Evolutionary conservation across 129 eudicot species (phyloP).

Genomic region (Erigeron canadensis): DNA sequence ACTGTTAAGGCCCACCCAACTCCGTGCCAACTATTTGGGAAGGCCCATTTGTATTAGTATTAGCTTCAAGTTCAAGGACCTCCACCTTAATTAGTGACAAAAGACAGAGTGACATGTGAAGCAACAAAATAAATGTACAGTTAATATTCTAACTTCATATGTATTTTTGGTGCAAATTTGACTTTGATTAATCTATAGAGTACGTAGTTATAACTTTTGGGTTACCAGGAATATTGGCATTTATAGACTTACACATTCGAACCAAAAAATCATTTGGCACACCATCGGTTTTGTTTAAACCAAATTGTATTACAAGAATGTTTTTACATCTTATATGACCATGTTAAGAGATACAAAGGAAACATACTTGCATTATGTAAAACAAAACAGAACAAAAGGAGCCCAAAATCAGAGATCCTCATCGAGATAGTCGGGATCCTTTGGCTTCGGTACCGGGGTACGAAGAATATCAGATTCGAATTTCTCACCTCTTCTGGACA

Average conservation of each 20-base stretch:
- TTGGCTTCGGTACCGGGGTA: slow-evolving; percentile 51
- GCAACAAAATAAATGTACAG: slow-evolving; percentile 10
- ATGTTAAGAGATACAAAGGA: not conserved
- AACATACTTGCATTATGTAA: not conserved
- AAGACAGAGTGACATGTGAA: slow-evolving; percentile 28
- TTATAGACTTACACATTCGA: not conserved
- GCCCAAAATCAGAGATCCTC: slow-evolving; percentile 22
- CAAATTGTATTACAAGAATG: not conserved
- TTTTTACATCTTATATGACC: slow-evolving; percentile 14
- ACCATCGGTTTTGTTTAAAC: not conserved
- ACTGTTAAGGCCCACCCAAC: slow-evolving; percentile 38
- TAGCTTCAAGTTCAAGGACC: slow-evolving; percentile 18
- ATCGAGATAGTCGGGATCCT: slow-evolving; percentile 61
- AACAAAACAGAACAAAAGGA: slow-evolving; percentile 7
- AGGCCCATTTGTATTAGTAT: slow-evolving; percentile 23
- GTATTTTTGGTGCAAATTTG: slow-evolving; percentile 15
- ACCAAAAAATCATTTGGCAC: not conserved
- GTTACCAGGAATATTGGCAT: not conserved
- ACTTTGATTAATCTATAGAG: not conserved
- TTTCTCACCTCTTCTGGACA: slow-evolving; percentile 24
- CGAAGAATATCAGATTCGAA: slow-evolving; percentile 34
- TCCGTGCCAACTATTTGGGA: not conserved
- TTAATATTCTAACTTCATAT: not conserved
- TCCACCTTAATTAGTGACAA: slow-evolving; percentile 15
- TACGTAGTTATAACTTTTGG: not conserved